phyloP scores from a whole-genome alignment of 345 rosid genomes.

The Moringa oleifera region DNA sequence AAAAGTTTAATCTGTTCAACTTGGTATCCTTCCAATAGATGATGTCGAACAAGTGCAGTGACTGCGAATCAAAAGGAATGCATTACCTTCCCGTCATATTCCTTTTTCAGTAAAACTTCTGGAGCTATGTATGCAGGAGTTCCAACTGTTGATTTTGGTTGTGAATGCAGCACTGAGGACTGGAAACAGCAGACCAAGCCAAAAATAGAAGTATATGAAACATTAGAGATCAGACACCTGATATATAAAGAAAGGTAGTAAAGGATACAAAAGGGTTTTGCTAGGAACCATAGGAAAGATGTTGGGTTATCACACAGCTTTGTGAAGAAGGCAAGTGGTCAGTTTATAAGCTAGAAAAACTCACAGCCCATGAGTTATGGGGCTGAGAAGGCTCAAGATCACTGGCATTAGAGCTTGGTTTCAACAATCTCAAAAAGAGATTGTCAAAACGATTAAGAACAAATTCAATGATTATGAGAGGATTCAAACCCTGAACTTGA shows the following conservation, averaged over 20 bases:
- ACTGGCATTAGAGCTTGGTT: no score
- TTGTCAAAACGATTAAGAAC: no score
- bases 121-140: slow-evolving; percentile 99
- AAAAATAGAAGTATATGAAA: slow-evolving; percentile 11
- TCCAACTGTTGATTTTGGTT: slow-evolving; percentile 96
- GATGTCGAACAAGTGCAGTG: background rate
- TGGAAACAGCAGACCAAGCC: slow-evolving; percentile 23
- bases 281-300: background rate
- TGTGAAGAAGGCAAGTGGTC: no score
- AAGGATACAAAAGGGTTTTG: background rate
- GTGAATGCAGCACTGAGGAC: slow-evolving; percentile 96
- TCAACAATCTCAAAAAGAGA: no score
- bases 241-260: background rate
- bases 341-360: no score
- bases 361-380: no score
- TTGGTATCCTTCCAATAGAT: no score
- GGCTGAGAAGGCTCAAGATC: no score
- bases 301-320: no score
- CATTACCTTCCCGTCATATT: slow-evolving; percentile 96
- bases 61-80: slow-evolving; percentile 2
- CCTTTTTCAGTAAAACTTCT: slow-evolving; percentile 93
- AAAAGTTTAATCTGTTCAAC: no score
- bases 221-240: background rate
- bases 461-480: no score
- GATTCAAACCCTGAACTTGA: no score